These are phyloP conservation scores for Verbascum thapsus DNA, from an alignment of 257 asterid genomes.

Conservation along the genomic window DNA sequence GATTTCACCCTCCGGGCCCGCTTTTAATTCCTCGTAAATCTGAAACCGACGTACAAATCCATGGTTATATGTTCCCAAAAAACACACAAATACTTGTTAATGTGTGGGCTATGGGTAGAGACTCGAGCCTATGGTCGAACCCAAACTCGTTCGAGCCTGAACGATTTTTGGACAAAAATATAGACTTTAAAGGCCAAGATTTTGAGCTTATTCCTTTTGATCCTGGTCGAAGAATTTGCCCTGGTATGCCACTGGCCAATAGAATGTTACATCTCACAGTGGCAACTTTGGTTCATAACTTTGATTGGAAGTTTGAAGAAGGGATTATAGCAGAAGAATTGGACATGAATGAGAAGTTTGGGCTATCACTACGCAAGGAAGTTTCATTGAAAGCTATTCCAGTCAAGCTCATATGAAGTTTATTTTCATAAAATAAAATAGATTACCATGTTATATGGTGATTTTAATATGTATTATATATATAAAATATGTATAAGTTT, in stretches of 20 bases:
- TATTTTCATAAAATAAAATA: no score
- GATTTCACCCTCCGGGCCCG: slow-evolving; percentile 39
- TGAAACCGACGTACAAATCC: slow-evolving; percentile 21
- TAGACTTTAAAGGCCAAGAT: slow-evolving; percentile 42
- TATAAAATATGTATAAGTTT: no score
- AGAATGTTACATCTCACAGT: slow-evolving; percentile 38
- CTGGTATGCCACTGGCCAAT: slow-evolving; percentile 35
- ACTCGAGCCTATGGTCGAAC: slow-evolving; percentile 34
- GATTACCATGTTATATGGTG: no score
- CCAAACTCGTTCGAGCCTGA: slow-evolving; percentile 38
- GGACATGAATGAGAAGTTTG: slow-evolving; percentile 7
- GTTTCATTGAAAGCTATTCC: slow-evolving; percentile 24
- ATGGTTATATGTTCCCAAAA: slow-evolving; percentile 34
- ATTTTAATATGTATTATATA: no score
- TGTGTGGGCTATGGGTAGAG: slow-evolving; percentile 42
- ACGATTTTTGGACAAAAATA: slow-evolving; percentile 29
- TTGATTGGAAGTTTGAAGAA: slow-evolving; percentile 31
- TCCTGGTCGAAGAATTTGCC: slow-evolving; percentile 46
- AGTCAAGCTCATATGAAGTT: neutral
- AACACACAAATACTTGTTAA: slow-evolving; percentile 37
- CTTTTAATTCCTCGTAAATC: slow-evolving; percentile 32
- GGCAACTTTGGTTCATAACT: slow-evolving; percentile 39
- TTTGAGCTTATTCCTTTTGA: slow-evolving; percentile 39
- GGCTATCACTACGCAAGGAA: slow-evolving; percentile 14
- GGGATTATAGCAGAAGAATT: neutral